Evolutionary conservation across 2,329 filamentous ascomycete species (phyloP), one percentile per base, ranked within the genome.

Genomic region (Exophiala viscosa): DNA sequence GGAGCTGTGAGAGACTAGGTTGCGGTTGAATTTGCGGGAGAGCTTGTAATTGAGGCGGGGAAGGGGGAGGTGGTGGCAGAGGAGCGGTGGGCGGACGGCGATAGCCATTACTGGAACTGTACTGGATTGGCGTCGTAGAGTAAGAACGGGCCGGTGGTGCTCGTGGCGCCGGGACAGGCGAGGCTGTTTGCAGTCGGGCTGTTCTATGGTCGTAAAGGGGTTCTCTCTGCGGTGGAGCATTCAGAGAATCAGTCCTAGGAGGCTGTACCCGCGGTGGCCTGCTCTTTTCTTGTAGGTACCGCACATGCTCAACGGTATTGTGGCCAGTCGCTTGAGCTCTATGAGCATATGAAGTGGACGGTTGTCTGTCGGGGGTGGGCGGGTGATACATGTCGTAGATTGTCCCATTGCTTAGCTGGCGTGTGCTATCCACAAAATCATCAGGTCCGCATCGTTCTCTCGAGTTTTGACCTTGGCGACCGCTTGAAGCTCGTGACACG

Each of bases 341-440:
- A 17, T 35, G 28, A 14, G 54, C 46, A 53, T 47, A 57, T 28
- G 60, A 59, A 11, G 44, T 50, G 8, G 52, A 46, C 46, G 46
- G 17, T 20, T 53, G 41, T 14, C 15, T 39, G 31, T 55, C 52
- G 13, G 48, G 36, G 4, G 48, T 44, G 3, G 38, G 44, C 17
- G 48, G 48, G n/a, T 46, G 46, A 36, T 57, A 54, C 54, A 59
- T 50, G 45, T 56, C 54, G 43, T 55, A 57, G n/a, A 59, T 50
- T 1, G 51, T 59, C 39, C 50, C 31, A 23, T 54, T 52, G 42
- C 47, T 55, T 32, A 50, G 52, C 33, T 52, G 48, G 15, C 48
- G 38, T 13, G 23, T 44, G 14, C 46, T 52, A 13, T 31, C 40
- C 34, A 45, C 43, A 15, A 36, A 57, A 34, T 60, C 58, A 42